These are phyloP conservation scores for Tephrocybe sp. DNA, from an alignment of 768 basidiomycete genomes.

Conservation along the genomic window DNA sequence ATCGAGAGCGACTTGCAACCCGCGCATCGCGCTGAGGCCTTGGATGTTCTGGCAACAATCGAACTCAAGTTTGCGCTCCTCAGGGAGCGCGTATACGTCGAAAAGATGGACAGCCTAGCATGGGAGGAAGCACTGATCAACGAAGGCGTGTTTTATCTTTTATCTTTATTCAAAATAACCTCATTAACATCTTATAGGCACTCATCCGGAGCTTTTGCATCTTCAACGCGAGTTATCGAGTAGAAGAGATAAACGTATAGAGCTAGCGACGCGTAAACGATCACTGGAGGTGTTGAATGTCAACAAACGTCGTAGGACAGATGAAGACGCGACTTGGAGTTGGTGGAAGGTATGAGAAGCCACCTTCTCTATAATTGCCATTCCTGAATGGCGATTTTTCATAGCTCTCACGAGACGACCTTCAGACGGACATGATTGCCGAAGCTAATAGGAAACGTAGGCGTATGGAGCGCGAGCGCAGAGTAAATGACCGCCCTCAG, in stretches of 20 bases:
- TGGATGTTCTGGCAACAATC: slow-evolving; percentile 85
- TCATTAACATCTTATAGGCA: slow-evolving; percentile 42
- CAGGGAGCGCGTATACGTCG: slow-evolving; percentile 85
- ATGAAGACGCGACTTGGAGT: slow-evolving; percentile 82
- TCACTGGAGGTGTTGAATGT: slow-evolving; percentile 66
- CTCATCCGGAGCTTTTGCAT: slow-evolving; percentile 85
- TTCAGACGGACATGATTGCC: slow-evolving; percentile 87
- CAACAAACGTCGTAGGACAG: slow-evolving; percentile 59
- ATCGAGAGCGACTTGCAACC: slow-evolving; percentile 73
- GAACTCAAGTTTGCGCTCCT: slow-evolving; percentile 92
- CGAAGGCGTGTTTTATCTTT: slow-evolving; percentile 54
- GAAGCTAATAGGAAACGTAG: slow-evolving; percentile 87
- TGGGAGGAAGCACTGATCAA: slow-evolving; percentile 85
- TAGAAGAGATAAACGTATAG: slow-evolving; percentile 78
- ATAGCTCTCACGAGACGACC: slow-evolving; percentile 72
- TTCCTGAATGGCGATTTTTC: slow-evolving; percentile 11
- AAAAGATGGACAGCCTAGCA: slow-evolving; percentile 89
- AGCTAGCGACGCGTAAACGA: slow-evolving; percentile 76
- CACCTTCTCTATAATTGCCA: slow-evolving; percentile 5
- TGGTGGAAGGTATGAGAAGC: slow-evolving; percentile 77
- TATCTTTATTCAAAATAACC: slow-evolving; percentile 3
- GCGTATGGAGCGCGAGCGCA: slow-evolving; percentile 81
- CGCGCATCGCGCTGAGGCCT: slow-evolving; percentile 81
- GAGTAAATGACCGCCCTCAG: slow-evolving; percentile 73
- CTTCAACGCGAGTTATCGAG: slow-evolving; percentile 77